These are phyloP conservation scores for Corylus heterophylla DNA, from an alignment of 306 rosid species.

Conservation along the genomic window DNA sequence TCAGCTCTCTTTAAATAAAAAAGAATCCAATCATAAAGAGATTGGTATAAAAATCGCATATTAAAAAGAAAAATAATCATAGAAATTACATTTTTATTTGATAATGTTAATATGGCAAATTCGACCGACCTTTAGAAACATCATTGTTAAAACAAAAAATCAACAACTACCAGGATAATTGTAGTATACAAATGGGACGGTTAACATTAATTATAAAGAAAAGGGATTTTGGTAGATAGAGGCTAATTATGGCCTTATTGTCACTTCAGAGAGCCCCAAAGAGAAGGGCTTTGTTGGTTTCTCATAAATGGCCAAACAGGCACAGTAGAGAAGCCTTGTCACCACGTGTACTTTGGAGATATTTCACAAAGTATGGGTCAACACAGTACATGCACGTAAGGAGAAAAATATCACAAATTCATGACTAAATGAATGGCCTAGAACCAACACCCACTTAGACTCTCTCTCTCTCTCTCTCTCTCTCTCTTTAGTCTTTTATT, in stretches of 20 bases:
- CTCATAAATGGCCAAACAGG: constrained; percentile 55
- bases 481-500: constrained; percentile 8
- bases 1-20: no score
- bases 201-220: no score
- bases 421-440: constrained; percentile 52
- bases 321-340: constrained; percentile 42
- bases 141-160: no score
- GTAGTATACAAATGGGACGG: no score
- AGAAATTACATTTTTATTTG: no score
- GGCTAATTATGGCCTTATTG: constrained; percentile 21
- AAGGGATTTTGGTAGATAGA: neutral
- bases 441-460: constrained; percentile 8
- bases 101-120: no score
- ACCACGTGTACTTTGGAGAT: constrained; percentile 45
- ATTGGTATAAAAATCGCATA: neutral
- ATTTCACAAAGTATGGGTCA: constrained; percentile 44
- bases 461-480: constrained; percentile 13
- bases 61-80: neutral
- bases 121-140: no score
- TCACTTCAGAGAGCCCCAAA: constrained; percentile 30
- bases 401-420: constrained; percentile 9
- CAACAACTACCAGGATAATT: no score
- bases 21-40: neutral
- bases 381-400: constrained; percentile 27
- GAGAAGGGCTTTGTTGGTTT: constrained; percentile 53